Percentiles rank a stretch among this genome's conserved stretches.
phyloP scores from a whole-genome alignment of 1,284 basidiomycete genomes.

The Stygiomarasmius scandens region DNA sequence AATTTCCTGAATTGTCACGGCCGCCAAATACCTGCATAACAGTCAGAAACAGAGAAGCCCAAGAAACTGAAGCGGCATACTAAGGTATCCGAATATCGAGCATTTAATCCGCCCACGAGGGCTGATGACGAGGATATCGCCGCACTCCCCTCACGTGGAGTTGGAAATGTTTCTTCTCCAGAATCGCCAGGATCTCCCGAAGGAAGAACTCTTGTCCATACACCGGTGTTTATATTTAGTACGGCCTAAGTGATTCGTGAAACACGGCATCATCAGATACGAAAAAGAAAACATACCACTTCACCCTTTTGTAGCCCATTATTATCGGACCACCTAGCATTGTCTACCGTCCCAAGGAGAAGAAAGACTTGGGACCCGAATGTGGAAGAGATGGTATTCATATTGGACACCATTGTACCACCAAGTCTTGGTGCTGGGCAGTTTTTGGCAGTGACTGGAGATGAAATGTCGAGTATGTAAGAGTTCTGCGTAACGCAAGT shows the following conservation, averaged over 20 bases:
- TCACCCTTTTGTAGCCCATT: conserved; percentile 63
- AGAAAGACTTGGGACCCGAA: conserved; percentile 69
- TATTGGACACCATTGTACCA: conserved; percentile 62
- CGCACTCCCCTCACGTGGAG: conserved; percentile 70
- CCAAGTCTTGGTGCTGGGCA: conserved; percentile 76
- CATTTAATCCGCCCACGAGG: conserved; percentile 49
- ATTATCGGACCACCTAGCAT: conserved; percentile 66
- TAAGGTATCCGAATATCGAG: conserved; percentile 67
- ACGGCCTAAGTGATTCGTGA: conserved; percentile 48
- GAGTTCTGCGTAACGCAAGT: conserved; percentile 60
- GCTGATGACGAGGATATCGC: conserved; percentile 55
- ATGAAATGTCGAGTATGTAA: conserved; percentile 49
- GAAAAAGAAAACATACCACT: conserved; percentile 51
- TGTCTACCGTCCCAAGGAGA: conserved; percentile 66
- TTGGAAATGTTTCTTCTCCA: conserved; percentile 51
- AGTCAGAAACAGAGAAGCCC: conserved; percentile 1
- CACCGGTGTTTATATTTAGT: conserved; percentile 59
- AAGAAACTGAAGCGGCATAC: conserved; percentile 31
- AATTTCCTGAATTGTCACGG: conserved; percentile 62
- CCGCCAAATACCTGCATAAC: conserved; percentile 66
- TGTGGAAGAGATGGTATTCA: conserved; percentile 54
- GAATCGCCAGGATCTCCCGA: conserved; percentile 67
- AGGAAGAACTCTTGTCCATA: conserved; percentile 75
- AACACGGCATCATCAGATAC: conserved; percentile 3
- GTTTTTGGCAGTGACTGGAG: conserved; percentile 39